These are phyloP conservation scores for Microdochium bolleyi DNA, from an alignment of 2,329 filamentous ascomycete genomes.

Conservation along the genomic window DNA sequence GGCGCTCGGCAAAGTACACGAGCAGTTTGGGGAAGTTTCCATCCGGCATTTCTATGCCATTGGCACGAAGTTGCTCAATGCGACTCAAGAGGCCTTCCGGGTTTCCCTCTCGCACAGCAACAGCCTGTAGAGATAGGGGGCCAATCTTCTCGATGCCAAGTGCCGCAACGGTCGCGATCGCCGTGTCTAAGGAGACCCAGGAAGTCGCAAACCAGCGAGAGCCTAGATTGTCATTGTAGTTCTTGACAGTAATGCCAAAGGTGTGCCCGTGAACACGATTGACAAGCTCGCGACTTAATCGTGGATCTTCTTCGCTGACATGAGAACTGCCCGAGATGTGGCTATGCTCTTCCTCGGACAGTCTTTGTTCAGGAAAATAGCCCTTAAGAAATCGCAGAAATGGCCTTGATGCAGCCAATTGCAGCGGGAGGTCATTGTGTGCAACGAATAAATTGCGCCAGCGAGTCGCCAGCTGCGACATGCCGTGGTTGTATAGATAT, in stretches of 20 bases:
- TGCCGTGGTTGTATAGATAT: constrained; percentile 37
- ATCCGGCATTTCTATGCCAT: constrained; percentile 54
- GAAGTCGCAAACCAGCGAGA: constrained; percentile 72
- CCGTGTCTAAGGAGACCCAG: constrained; percentile 64
- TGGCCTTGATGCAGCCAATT: constrained; percentile 27
- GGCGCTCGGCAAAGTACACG: constrained; percentile 50
- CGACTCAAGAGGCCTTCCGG: constrained; percentile 47
- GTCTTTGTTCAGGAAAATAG: constrained; percentile 32
- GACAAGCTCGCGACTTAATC: constrained; percentile 22
- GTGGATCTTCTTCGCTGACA: constrained; percentile 4
- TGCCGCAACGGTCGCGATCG: constrained; percentile 58
- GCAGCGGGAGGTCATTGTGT: constrained; percentile 31
- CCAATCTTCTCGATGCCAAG: constrained; percentile 68
- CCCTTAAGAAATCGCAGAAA: constrained; percentile 39
- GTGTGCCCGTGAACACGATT: constrained; percentile 29
- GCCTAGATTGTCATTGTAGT: constrained; percentile 60
- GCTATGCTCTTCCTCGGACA: constrained; percentile 13
- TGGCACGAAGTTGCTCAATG: constrained; percentile 51
- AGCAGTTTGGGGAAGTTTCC: constrained; percentile 61
- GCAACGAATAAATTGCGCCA: constrained; percentile 37
- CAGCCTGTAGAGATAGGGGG: constrained; percentile 67
- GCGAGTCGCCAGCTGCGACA: constrained; percentile 30
- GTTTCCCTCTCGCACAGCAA: constrained; percentile 58
- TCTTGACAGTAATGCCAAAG: constrained; percentile 32
- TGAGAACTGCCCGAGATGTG: neutral